phyloP scores from a whole-genome alignment of 805 yeast genomes.

The Starmerella powellii region DNA sequence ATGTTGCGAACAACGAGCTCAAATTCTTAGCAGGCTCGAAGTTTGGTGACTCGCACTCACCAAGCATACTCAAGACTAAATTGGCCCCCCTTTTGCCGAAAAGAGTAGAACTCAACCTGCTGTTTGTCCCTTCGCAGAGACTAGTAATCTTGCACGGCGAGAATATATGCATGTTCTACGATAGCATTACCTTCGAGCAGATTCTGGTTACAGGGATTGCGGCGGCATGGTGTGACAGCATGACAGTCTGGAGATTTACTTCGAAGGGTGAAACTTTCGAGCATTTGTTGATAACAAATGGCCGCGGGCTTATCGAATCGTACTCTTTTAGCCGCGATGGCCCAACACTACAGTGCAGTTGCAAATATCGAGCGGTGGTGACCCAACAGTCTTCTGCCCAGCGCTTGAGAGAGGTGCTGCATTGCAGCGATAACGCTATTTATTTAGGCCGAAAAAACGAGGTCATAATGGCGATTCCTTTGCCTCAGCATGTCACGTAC shows the following conservation, averaged over 20 bases:
- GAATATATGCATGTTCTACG: conserved; percentile 1
- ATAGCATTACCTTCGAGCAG: conserved; percentile 3
- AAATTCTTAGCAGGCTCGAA: neutral
- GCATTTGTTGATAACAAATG: conserved; percentile 9
- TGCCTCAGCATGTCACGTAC: neutral
- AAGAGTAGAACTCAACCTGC: neutral
- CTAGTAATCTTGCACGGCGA: neutral
- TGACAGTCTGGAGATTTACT: conserved; percentile 6
- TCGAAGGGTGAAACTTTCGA: conserved; percentile 3
- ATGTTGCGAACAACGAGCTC: neutral
- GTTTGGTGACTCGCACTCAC: neutral
- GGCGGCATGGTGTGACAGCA: neutral
- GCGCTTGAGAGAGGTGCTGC: neutral
- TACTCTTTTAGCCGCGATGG: conserved; percentile 9
- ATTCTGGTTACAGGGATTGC: neutral
- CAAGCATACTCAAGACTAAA: neutral
- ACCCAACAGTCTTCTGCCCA: neutral
- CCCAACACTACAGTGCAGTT: neutral
- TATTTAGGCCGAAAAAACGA: neutral
- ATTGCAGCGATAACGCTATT: neutral
- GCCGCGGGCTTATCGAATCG: conserved; percentile 7
- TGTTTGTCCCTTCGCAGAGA: conserved; percentile 5
- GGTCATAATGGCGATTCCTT: neutral
- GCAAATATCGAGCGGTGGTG: conserved; percentile 7
- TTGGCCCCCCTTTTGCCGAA: neutral